phyloP scores from a whole-genome alignment of 345 rosid species.

The Lenwebbia sp. region DNA sequence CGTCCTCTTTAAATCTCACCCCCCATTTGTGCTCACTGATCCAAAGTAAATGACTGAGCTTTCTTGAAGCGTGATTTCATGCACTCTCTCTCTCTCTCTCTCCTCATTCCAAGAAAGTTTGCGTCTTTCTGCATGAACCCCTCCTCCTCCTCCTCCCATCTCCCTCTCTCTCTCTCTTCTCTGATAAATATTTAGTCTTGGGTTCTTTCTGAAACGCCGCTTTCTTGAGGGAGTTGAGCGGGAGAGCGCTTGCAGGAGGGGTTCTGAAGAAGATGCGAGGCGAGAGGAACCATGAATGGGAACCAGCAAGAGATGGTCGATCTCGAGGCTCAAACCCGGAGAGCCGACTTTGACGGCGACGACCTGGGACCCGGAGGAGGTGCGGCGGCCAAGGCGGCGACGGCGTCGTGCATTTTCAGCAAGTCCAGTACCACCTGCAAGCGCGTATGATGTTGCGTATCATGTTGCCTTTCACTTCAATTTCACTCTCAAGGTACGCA shows the following conservation, averaged over 20 bases:
- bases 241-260: neutral
- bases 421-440: neutral
- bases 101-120: neutral
- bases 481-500: too few species aligned
- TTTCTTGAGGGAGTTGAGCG: neutral
- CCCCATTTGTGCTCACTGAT: neutral
- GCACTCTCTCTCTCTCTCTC: neutral
- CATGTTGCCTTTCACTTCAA: too few species aligned
- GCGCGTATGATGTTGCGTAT: too few species aligned
- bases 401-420: neutral
- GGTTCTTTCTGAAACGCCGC: neutral
- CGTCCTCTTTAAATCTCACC: neutral
- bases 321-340: neutral
- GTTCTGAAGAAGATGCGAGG: neutral
- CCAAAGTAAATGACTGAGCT: neutral
- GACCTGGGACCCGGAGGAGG: neutral
- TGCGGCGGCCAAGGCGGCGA: neutral
- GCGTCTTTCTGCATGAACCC: neutral
- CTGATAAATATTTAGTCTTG: neutral
- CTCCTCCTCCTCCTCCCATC: neutral
- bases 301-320: neutral
- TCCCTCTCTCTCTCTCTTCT: neutral
- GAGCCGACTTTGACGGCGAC: neutral
- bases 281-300: neutral
- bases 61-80: neutral